These are phyloP conservation scores for Cutaneotrichosporon curvatum DNA, from an alignment of 1,284 basidiomycete genomes.

Conservation along the genomic window DNA sequence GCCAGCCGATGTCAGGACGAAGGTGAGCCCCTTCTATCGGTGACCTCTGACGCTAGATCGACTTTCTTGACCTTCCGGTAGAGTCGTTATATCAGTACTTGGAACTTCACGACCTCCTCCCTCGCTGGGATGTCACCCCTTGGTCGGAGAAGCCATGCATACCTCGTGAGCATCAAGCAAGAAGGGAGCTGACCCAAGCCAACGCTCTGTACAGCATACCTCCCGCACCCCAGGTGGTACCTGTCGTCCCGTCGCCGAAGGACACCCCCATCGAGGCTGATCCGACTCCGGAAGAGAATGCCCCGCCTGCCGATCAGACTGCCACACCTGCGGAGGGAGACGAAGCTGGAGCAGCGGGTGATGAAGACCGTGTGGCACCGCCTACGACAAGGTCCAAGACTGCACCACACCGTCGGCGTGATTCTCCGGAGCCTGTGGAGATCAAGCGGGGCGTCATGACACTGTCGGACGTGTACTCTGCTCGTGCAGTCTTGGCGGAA, in stretches of 20 bases:
- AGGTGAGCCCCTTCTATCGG: constrained; percentile 22
- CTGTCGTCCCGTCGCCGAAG: constrained; percentile 12
- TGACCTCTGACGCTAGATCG: constrained; percentile 29
- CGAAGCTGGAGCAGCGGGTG: neutral
- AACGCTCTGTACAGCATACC: constrained; percentile 30
- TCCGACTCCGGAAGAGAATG: neutral
- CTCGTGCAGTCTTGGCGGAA: constrained; percentile 37
- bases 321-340: neutral
- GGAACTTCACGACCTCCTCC: constrained; percentile 37
- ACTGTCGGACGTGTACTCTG: constrained; percentile 37
- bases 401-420: constrained; percentile 23
- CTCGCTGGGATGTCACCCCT: constrained; percentile 38
- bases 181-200: constrained; percentile 15
- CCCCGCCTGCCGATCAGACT: neutral
- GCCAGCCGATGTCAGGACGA: constrained; percentile 34
- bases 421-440: constrained; percentile 15
- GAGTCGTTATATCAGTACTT: constrained; percentile 40
- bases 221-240: constrained; percentile 20
- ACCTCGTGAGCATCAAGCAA: constrained; percentile 27
- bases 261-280: neutral
- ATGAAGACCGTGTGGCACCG: constrained; percentile 15
- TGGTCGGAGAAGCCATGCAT: constrained; percentile 42
- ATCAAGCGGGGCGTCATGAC: constrained; percentile 38
- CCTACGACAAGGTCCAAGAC: constrained; percentile 42
- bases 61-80: constrained; percentile 39